Evolutionary conservation across 805 yeast species (phyloP).

Genomic region (Cyberlindnera americana): DNA sequence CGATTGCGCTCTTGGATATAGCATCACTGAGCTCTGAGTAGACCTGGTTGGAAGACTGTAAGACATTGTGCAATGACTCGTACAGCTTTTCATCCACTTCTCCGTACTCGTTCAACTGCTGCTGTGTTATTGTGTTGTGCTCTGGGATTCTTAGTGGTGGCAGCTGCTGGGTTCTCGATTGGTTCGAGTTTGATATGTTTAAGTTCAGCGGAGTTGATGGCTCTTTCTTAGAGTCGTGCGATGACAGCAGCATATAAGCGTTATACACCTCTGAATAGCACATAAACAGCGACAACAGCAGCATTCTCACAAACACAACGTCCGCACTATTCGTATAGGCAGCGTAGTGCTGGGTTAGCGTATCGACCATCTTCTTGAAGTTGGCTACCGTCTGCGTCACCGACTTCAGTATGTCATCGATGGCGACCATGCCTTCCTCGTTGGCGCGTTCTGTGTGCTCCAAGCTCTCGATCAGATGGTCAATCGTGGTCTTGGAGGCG

Average conservation of each 20-base stretch:
- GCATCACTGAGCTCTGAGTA: conserved; percentile 70
- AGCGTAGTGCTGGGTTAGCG: conserved; percentile 45
- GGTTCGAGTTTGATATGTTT: conserved; percentile 7
- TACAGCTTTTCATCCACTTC: conserved; percentile 68
- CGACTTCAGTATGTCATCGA: conserved; percentile 15
- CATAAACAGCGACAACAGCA: conserved; percentile 57
- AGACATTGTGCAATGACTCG: conserved; percentile 58
- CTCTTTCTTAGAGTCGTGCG: conserved; percentile 11
- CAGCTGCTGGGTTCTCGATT: conserved; percentile 13
- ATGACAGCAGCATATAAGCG: conserved; percentile 47
- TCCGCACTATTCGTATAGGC: conserved; percentile 55
- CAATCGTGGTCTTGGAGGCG: conserved; percentile 51
- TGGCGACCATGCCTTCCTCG: conserved; percentile 10
- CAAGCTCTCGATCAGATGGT: conserved; percentile 52
- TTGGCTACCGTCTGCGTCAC: conserved; percentile 28
- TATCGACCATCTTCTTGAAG: conserved; percentile 48
- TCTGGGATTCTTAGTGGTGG: conserved; percentile 28
- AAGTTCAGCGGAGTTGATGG: not conserved
- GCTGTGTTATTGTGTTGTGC: conserved; percentile 20
- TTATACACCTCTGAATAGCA: conserved; percentile 65
- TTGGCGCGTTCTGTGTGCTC: conserved; percentile 41
- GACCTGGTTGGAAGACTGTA: conserved; percentile 70
- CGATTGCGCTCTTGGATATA: conserved; percentile 60
- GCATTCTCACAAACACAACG: conserved; percentile 60
- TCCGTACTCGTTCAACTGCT: conserved; percentile 32